These are phyloP conservation scores for Paspalum vaginatum DNA, from an alignment of 176 grass and related monocot species.

Conservation along the genomic window DNA sequence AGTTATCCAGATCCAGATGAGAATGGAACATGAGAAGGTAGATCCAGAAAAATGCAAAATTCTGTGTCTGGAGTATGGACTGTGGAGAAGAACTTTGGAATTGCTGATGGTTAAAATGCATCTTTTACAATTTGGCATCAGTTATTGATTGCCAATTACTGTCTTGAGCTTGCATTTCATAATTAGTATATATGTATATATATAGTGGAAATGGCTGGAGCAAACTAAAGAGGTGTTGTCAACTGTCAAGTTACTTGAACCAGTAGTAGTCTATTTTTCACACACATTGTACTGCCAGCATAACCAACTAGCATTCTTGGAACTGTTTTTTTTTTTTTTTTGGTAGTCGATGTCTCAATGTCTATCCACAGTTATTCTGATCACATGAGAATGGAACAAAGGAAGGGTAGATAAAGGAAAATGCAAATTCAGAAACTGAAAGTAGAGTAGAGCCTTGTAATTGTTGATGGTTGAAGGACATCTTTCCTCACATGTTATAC, in stretches of 20 bases:
- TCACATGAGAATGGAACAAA: slow-evolving; percentile 7
- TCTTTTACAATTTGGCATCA: neutral
- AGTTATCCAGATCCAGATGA: slow-evolving; percentile 25
- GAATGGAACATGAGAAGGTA: neutral
- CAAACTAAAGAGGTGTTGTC: neutral
- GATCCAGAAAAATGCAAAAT: neutral
- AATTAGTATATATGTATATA: neutral
- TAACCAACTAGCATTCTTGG: neutral
- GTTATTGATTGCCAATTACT: slow-evolving; percentile 1
- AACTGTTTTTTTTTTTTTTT: slow-evolving; percentile 7
- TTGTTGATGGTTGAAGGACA: slow-evolving; percentile 5
- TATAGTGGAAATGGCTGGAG: neutral
- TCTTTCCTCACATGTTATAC: neutral
- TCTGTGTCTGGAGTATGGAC: neutral
- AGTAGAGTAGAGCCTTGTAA: neutral
- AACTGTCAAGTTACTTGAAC: slow-evolving; percentile 2
- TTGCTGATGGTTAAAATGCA: slow-evolving; percentile 12
- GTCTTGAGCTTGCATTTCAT: neutral
- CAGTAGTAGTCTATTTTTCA: neutral
- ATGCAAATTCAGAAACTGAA: neutral
- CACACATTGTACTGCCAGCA: neutral
- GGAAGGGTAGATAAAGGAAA: neutral
- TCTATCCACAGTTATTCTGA: neutral
- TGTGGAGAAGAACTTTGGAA: neutral
- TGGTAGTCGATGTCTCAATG: slow-evolving; percentile 1